Percentiles rank a stretch among this genome's conserved stretches.
phyloP scores from a whole-genome alignment of 208 protist genomes.

The Novymonas esmeraldas region DNA sequence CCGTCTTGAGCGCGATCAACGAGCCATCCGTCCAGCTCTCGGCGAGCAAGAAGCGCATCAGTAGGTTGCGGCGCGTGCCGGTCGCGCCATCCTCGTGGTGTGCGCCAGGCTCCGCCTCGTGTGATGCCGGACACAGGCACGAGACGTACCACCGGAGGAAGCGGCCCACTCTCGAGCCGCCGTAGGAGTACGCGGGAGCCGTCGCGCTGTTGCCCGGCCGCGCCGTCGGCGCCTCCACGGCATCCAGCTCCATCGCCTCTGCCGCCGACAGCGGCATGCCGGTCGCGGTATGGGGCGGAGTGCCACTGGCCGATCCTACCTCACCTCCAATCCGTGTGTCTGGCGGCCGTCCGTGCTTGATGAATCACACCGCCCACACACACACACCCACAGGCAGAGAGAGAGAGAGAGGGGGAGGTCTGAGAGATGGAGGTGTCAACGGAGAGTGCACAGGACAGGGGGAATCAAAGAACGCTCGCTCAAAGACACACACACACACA shows the following conservation, averaged over 20 bases:
- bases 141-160: slow-evolving; percentile 39
- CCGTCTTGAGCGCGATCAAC: slow-evolving; percentile 44
- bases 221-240: neutral
- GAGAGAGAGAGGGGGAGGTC: no score
- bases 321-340: no score
- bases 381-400: no score
- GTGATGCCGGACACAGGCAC: slow-evolving; percentile 28
- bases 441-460: no score
- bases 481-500: neutral
- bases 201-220: neutral
- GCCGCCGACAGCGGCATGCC: neutral
- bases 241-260: slow-evolving; percentile 13
- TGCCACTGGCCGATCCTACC: neutral
- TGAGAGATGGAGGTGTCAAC: no score
- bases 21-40: slow-evolving; percentile 57
- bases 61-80: neutral
- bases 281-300: neutral
- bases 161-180: slow-evolving; percentile 15
- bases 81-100: neutral
- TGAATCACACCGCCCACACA: no score
- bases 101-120: slow-evolving; percentile 12
- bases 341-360: no score
- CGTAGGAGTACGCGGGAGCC: neutral
- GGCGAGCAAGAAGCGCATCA: slow-evolving; percentile 42
- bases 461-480: no score